A percentile compares a stretch with the other conserved stretches of the same genome.
phyloP scores from a whole-genome alignment of 306 rosid species.

The Hippophae rhamnoides region DNA sequence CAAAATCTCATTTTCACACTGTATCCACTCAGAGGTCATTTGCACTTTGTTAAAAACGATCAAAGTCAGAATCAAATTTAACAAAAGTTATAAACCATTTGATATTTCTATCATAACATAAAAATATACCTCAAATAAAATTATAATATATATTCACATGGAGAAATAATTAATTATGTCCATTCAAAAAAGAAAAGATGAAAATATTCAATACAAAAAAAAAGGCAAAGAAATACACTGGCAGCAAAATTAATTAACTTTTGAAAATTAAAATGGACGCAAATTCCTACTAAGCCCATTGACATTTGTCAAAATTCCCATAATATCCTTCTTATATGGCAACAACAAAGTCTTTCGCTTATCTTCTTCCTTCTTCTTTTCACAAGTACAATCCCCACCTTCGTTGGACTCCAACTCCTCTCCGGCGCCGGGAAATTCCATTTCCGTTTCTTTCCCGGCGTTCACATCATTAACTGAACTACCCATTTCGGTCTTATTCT shows the following conservation, averaged over 20 bases:
- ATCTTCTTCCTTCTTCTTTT: slow-evolving; percentile 13
- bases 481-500: slow-evolving; percentile 15
- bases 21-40: too few relatives aligned
- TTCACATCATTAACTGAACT: not conserved
- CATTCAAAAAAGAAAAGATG: not conserved
- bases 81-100: not conserved
- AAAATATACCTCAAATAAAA: too few relatives aligned
- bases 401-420: not conserved
- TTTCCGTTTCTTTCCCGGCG: slow-evolving; percentile 3
- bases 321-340: slow-evolving; percentile 38
- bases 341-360: slow-evolving; percentile 30
- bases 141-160: too few relatives aligned
- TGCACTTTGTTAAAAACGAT: not conserved
- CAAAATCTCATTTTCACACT: not conserved
- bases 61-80: not conserved
- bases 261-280: slow-evolving; percentile 34
- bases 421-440: not conserved
- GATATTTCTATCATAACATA: not conserved
- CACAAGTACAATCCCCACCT: not conserved
- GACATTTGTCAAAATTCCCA: slow-evolving; percentile 39
- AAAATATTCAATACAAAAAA: not conserved
- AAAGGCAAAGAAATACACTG: too few relatives aligned
- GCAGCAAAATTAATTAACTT: not conserved
- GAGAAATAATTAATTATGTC: too few relatives aligned
- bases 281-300: slow-evolving; percentile 44